Evolutionary conservation across 2,329 filamentous ascomycete species (phyloP).

Genomic region (Purpureocillium takamizusanense): DNA sequence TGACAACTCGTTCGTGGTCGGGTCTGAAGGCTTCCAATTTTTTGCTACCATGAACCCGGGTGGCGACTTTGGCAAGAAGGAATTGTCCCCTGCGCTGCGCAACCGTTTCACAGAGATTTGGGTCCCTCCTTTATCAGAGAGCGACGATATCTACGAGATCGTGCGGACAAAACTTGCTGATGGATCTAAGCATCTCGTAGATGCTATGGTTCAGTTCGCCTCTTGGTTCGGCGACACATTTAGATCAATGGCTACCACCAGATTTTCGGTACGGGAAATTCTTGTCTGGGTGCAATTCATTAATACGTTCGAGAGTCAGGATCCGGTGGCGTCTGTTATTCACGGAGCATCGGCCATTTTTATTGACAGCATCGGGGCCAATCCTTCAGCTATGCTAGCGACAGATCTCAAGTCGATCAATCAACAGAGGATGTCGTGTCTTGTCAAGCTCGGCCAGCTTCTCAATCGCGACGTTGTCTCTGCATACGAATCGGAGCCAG

Average conservation of each 20-base stretch:
- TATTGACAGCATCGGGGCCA: constrained; percentile 89
- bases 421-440: constrained; percentile 62
- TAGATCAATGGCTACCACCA: constrained; percentile 62
- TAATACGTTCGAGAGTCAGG: constrained; percentile 50
- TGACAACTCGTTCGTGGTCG: constrained; percentile 70
- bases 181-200: constrained; percentile 47
- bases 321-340: constrained; percentile 42
- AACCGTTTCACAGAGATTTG: constrained; percentile 99
- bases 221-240: constrained; percentile 87
- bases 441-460: constrained; percentile 62
- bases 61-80: constrained; percentile 95
- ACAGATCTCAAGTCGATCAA: constrained; percentile 61
- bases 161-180: constrained; percentile 63
- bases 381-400: constrained; percentile 79
- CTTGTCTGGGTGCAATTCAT: constrained; percentile 91
- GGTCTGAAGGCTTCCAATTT: constrained; percentile 78
- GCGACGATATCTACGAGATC: constrained; percentile 81
- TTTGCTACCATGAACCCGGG: constrained; percentile 99
- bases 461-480: constrained; percentile 51
- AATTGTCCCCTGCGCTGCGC: constrained; percentile 85
- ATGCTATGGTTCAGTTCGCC: constrained; percentile 74
- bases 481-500: constrained; percentile 56
- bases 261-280: constrained; percentile 85
- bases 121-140: constrained; percentile 81
- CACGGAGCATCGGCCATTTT: constrained; percentile 95